Percentiles rank a stretch among this genome's conserved stretches.
These are phyloP conservation scores for Chlorella ohadii DNA, from an alignment of 139 green algal genomes.

Conservation along the genomic window DNA sequence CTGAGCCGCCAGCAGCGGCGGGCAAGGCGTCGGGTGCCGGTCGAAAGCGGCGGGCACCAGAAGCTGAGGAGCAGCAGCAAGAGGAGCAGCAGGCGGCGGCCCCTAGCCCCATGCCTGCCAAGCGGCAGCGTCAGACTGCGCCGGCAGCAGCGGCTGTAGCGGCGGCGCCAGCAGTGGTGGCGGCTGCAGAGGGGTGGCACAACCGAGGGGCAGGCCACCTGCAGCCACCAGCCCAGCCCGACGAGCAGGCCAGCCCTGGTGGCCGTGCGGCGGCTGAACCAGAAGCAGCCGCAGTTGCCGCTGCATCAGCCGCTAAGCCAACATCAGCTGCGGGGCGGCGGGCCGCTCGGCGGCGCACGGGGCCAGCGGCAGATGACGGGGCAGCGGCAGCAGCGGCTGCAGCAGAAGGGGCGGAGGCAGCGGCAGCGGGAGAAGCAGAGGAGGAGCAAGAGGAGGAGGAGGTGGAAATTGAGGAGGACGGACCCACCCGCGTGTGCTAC, in stretches of 20 bases:
- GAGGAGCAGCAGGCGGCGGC: neutral
- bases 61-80: neutral
- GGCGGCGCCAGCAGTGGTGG: neutral
- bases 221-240: neutral
- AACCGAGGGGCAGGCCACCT: neutral
- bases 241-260: too few species aligned
- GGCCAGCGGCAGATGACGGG: neutral
- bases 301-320: neutral
- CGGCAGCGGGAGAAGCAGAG: neutral
- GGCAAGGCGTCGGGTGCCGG: neutral
- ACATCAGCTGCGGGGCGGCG: neutral
- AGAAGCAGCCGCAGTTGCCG: neutral
- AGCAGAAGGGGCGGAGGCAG: neutral
- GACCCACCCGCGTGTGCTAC: neutral
- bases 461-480: neutral
- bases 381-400: neutral
- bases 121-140: neutral
- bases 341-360: neutral
- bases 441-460: neutral
- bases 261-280: neutral
- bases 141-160: neutral
- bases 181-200: slow-evolving; percentile 18
- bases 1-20: neutral
- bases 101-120: neutral
- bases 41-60: slow-evolving; percentile 14